Conservation (phyloP, 2,329 filamentous ascomycete genomes). For the Reticulascus tulasneorum region DNA sequence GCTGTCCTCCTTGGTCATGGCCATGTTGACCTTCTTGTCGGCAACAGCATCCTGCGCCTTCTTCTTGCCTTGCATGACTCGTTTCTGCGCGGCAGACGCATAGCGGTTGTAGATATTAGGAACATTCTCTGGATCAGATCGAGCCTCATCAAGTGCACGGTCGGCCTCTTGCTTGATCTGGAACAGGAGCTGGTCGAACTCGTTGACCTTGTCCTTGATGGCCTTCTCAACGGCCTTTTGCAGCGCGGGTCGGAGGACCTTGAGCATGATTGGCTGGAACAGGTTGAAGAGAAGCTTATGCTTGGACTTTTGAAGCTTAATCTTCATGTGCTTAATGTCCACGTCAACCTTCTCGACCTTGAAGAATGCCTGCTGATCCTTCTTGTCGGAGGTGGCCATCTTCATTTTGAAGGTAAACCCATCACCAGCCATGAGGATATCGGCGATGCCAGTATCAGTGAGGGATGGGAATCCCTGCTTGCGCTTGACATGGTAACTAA, state of each 20-base stretch:
- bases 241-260: conserved; percentile 76
- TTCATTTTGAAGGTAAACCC: conserved; percentile 92
- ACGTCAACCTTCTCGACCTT: conserved; percentile 89
- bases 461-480: conserved; percentile 90
- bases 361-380: conserved; percentile 80
- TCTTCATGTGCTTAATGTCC: conserved; percentile 73
- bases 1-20: conserved; percentile 82
- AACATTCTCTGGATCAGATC: conserved; percentile 65
- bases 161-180: conserved; percentile 81
- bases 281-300: conserved; percentile 87
- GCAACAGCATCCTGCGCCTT: conserved; percentile 60
- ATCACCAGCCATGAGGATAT: conserved; percentile 80
- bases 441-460: conserved; percentile 82
- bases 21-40: conserved; percentile 74
- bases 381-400: conserved; percentile 73
- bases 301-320: conserved; percentile 91
- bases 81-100: conserved; percentile 68
- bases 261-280: conserved; percentile 83
- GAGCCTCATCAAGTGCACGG: conserved; percentile 61
- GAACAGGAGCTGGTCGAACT: conserved; percentile 69
- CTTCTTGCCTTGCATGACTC: conserved; percentile 70
- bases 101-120: conserved; percentile 88
- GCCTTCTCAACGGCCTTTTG: conserved; percentile 87
- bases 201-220: conserved; percentile 76
- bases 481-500: conserved; percentile 91